Evolutionary conservation across 768 basidiomycete genomes (phyloP), one percentile per base, ranked within the genome.

Genomic region (Mycena pura): DNA sequence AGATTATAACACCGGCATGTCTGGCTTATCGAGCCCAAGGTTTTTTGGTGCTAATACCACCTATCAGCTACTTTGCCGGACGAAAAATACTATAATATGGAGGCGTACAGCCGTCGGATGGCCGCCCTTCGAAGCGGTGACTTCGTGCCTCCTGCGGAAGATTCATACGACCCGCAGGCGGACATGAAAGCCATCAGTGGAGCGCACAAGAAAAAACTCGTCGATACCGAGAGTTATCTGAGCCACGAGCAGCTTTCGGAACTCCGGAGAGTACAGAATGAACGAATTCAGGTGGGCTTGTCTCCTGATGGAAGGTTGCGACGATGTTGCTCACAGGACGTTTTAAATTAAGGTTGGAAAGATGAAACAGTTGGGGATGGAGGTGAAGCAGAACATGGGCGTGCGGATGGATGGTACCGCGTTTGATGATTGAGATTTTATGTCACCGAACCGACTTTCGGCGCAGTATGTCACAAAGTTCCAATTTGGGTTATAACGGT

Each of bases 41-140:
- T 34, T 19, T 56, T 15, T 9, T 6, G 13, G 1, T 34, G 22
- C 44, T 56, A 3, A 66, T 40, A 11, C 8, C 3, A 10, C 10
- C 31, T 9, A 51, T 19, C 57, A 95, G 95, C 94, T 14, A 97
- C 95, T 3, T 81, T 97, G 3, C 93, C 95, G 10, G 91, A 96
- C 69, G 94, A 96, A 73, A 97, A 97, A 73, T 97, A 95, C 74
- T 96, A 96, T 74, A 86, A 95, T 70, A 93, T 96, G 84, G 87
- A 86, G 54, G 83, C 85, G 6, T 95, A 94, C 72, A 93, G 95
- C 61, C 80, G 80, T 21, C 88, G 93, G 45, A 96, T 96, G 95
- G 74, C 84, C 34, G 87, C 92, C 21, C 77, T 96, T 47, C 87
- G 94, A 43, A 82, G 87, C n/a, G 95, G 95, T 36, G 93, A 92